Percentiles rank a stretch among this genome's conserved stretches.
phyloP scores from a whole-genome alignment of 2,329 filamentous ascomycete species.

The Claviceps sp. region DNA sequence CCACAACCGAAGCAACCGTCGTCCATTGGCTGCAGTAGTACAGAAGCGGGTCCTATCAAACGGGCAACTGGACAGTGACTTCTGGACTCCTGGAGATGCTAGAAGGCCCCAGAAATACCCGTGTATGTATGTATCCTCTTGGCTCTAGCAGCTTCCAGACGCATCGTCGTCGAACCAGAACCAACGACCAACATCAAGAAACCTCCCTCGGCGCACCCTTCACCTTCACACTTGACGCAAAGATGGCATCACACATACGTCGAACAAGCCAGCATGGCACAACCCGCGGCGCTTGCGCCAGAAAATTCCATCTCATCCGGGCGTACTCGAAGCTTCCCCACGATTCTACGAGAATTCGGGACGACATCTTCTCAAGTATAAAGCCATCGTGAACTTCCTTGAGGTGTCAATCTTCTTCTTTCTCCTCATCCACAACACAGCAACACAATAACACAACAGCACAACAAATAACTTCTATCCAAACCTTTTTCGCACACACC shows the following conservation, averaged over 20 bases:
- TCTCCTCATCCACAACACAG: background rate
- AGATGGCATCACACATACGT: background rate
- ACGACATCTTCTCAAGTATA: slow-evolving; percentile 1
- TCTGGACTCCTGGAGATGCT: background rate
- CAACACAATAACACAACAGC: background rate
- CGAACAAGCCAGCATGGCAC: background rate
- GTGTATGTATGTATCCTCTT: background rate
- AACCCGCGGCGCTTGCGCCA: background rate
- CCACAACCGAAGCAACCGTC: background rate
- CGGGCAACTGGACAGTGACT: too few relatives aligned
- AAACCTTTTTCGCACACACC: background rate
- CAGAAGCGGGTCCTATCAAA: background rate
- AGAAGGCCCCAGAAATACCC: background rate
- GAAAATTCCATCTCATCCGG: background rate
- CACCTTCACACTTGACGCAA: background rate
- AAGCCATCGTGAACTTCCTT: background rate
- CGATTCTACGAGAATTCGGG: background rate
- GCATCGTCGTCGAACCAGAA: background rate
- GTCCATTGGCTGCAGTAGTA: background rate
- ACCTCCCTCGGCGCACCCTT: background rate
- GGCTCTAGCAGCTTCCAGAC: slow-evolving; percentile 2
- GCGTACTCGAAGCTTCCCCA: background rate
- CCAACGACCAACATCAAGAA: background rate
- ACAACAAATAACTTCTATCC: background rate
- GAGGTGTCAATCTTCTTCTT: background rate